These are phyloP conservation scores for Penicillium griseofulvum DNA, from an alignment of 2,329 filamentous ascomycete genomes.

Conservation along the genomic window DNA sequence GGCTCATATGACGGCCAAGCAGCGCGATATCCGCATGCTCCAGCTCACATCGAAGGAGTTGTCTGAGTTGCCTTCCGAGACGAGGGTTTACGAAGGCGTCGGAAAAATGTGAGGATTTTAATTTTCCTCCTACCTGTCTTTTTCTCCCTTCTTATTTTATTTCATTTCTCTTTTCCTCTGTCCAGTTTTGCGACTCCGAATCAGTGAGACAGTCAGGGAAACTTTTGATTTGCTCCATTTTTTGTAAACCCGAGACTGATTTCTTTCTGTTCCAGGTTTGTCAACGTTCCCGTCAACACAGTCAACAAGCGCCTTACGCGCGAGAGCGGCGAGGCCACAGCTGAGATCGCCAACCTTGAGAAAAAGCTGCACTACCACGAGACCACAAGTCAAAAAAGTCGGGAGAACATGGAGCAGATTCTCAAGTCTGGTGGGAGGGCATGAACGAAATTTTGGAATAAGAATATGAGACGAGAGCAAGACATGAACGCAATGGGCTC, in stretches of 20 bases:
- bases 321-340: constrained; percentile 72
- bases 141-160: constrained; percentile 18
- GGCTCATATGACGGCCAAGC: constrained; percentile 78
- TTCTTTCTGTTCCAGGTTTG: constrained; percentile 65
- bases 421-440: constrained; percentile 57
- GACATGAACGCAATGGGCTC: background rate
- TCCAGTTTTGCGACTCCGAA: background rate
- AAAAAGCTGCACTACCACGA: constrained; percentile 93
- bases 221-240: background rate
- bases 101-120: constrained; percentile 79
- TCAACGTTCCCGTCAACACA: constrained; percentile 68
- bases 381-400: constrained; percentile 92
- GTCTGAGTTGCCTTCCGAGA: constrained; percentile 68
- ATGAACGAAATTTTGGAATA: constrained; percentile 11
- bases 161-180: constrained; percentile 2
- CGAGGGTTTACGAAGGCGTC: constrained; percentile 87
- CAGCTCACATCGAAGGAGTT: constrained; percentile 85
- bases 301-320: constrained; percentile 72
- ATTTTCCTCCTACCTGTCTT: constrained; percentile 11
- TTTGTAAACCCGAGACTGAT: background rate
- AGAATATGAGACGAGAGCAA: background rate
- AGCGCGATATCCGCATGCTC: constrained; percentile 82
- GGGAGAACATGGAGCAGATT: constrained; percentile 86
- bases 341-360: constrained; percentile 74
- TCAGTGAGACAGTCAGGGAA: background rate